These are phyloP conservation scores for barrel medic (Medicago truncatula) DNA, from an alignment of 306 rosid genomes.

Conservation along the genomic window DNA sequence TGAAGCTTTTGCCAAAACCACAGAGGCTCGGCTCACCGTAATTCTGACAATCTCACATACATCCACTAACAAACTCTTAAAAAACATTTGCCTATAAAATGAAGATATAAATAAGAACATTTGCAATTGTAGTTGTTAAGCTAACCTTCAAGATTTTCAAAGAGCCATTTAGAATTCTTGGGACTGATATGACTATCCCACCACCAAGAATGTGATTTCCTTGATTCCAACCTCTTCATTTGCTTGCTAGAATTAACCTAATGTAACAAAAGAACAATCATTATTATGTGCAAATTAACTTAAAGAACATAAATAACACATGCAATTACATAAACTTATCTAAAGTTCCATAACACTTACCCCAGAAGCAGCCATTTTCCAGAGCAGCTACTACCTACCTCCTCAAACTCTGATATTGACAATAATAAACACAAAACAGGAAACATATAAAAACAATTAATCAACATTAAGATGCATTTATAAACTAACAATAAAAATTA, in stretches of 20 bases:
- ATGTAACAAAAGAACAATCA: conserved; percentile 32
- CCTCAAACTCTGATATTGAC: conserved; percentile 21
- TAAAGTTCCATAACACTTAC: conserved; percentile 49
- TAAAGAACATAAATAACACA: conserved; percentile 5
- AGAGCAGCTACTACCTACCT: conserved; percentile 29
- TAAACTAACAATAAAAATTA: conserved; percentile 10
- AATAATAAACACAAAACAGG: not conserved
- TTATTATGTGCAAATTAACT: not conserved
- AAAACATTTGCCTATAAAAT: no score
- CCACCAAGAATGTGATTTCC: conserved; percentile 90
- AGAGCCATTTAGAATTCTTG: conserved; percentile 87
- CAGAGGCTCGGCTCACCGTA: no score
- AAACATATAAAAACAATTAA: not conserved
- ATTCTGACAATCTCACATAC: no score
- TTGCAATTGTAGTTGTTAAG: conserved; percentile 5
- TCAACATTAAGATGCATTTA: conserved; percentile 18
- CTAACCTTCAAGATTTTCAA: conserved; percentile 88
- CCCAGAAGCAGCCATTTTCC: conserved; percentile 66
- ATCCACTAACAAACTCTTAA: no score
- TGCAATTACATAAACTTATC: conserved; percentile 8
- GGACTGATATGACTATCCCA: conserved; percentile 90
- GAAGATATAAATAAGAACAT: not conserved
- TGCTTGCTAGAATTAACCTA: conserved; percentile 56
- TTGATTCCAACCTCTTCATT: conserved; percentile 69
- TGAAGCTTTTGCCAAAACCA: no score